These are phyloP conservation scores for Penicillium sp. DNA, from an alignment of 2,329 filamentous ascomycete genomes.

Conservation along the genomic window DNA sequence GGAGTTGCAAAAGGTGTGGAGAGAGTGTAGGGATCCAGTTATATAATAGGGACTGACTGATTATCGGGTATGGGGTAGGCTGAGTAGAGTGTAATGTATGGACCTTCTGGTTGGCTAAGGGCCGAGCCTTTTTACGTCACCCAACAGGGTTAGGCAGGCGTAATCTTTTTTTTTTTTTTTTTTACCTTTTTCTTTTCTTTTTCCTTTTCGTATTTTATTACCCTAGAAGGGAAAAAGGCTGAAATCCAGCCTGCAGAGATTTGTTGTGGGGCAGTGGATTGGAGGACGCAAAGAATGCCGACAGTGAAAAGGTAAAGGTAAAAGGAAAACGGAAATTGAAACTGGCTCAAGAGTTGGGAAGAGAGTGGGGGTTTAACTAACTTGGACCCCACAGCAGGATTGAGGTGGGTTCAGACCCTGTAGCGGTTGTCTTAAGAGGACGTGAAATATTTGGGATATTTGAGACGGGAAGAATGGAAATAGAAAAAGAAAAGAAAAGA, in stretches of 20 bases:
- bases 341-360: not conserved
- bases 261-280: slow-evolving; percentile 20
- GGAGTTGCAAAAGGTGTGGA: slow-evolving; percentile 12
- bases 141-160: slow-evolving; percentile 20
- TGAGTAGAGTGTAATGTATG: slow-evolving; percentile 13
- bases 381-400: slow-evolving; percentile 15
- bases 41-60: slow-evolving; percentile 23
- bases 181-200: slow-evolving; percentile 12
- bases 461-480: slow-evolving; percentile 1
- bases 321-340: not conserved
- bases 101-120: slow-evolving; percentile 13
- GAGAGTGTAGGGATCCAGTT: slow-evolving; percentile 16
- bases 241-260: slow-evolving; percentile 20
- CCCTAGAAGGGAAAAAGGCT: slow-evolving; percentile 11
- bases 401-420: slow-evolving; percentile 15
- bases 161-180: slow-evolving; percentile 10
- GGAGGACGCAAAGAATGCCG: slow-evolving; percentile 22
- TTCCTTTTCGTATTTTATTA: slow-evolving; percentile 13
- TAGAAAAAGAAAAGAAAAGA: slow-evolving; percentile 9
- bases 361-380: slow-evolving; percentile 6
- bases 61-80: slow-evolving; percentile 25
- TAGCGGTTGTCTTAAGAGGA: slow-evolving; percentile 14
- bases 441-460: not conserved
- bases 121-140: slow-evolving; percentile 27
- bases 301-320: slow-evolving; percentile 8